Percentiles rank a stretch among this genome's conserved stretches.
Evolutionary conservation across 1,284 basidiomycete genomes (phyloP).

Genomic region (Trametes hirsuta): DNA sequence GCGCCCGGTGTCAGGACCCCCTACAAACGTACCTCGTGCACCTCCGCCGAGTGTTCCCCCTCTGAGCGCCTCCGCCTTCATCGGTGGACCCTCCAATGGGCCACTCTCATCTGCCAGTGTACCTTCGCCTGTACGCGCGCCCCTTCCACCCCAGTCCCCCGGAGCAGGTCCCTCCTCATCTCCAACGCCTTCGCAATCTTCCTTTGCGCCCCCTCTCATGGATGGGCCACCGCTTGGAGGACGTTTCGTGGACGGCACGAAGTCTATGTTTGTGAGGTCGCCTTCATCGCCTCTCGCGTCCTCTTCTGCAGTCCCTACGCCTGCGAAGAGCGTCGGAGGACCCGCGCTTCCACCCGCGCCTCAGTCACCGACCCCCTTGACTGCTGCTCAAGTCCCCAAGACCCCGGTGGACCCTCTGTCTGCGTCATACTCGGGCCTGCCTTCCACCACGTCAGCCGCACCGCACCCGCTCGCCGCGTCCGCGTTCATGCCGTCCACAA

Average conservation of each 20-base stretch:
- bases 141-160: slow-evolving; percentile 49
- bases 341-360: slow-evolving; percentile 17
- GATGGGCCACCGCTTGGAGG: slow-evolving; percentile 61
- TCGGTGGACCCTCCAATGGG: slow-evolving; percentile 18
- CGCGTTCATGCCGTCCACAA: slow-evolving; percentile 11
- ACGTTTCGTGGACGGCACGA: slow-evolving; percentile 69
- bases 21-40: slow-evolving; percentile 21
- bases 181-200: slow-evolving; percentile 19
- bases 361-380: slow-evolving; percentile 17
- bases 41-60: slow-evolving; percentile 14
- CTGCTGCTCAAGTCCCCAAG: slow-evolving; percentile 10
- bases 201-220: slow-evolving; percentile 33
- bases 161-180: slow-evolving; percentile 53
- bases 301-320: slow-evolving; percentile 17
- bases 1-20: slow-evolving; percentile 37
- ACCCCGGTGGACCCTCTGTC: slow-evolving; percentile 29
- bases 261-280: slow-evolving; percentile 72
- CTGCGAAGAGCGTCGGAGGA: not conserved
- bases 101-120: slow-evolving; percentile 12
- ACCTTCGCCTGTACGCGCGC: slow-evolving; percentile 20
- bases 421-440: slow-evolving; percentile 17
- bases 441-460: slow-evolving; percentile 12
- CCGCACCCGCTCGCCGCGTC: slow-evolving; percentile 30
- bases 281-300: slow-evolving; percentile 40
- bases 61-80: slow-evolving; percentile 15